Evolutionary conservation across 2,329 filamentous ascomycete genomes (phyloP).

Genomic region (Penicillium sp.): DNA sequence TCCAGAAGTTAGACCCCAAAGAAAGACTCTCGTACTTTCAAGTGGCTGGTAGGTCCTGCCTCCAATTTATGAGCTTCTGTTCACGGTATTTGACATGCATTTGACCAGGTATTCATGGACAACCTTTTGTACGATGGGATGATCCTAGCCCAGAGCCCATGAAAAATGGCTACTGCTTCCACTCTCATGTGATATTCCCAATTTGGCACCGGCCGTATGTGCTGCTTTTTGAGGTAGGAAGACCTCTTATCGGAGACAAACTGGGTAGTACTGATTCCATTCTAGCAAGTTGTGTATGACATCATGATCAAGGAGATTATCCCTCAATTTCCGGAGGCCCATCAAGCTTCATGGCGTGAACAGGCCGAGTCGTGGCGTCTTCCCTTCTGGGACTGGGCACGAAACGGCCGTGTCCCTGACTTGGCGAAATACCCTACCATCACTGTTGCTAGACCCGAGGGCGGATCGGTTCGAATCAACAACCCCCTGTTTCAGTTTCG

Average conservation of each 20-base stretch:
- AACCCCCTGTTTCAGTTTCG: slow-evolving; percentile 51
- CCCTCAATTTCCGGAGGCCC: slow-evolving; percentile 43
- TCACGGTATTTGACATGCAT: not conserved
- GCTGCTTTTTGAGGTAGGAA: slow-evolving; percentile 54
- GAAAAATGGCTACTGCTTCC: slow-evolving; percentile 70
- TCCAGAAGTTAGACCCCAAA: slow-evolving; percentile 13
- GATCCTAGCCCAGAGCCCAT: slow-evolving; percentile 10
- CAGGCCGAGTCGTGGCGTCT: slow-evolving; percentile 47
- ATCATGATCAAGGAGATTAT: slow-evolving; percentile 38
- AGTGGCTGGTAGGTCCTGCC: slow-evolving; percentile 1
- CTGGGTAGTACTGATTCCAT: not conserved
- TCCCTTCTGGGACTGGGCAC: slow-evolving; percentile 54
- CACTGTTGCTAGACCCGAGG: slow-evolving; percentile 40
- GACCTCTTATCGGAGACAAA: not conserved
- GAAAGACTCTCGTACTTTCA: slow-evolving; percentile 16
- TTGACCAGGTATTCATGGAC: slow-evolving; percentile 10
- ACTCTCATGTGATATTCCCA: slow-evolving; percentile 72
- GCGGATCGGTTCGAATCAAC: slow-evolving; percentile 38
- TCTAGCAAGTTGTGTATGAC: slow-evolving; percentile 42
- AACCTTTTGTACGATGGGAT: slow-evolving; percentile 16
- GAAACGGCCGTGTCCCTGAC: slow-evolving; percentile 25
- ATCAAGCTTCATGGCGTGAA: slow-evolving; percentile 48
- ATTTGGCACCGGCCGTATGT: slow-evolving; percentile 84
- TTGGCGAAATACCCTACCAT: slow-evolving; percentile 26
- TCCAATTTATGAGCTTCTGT: not conserved